These are phyloP conservation scores for Xylariaceae sp. DNA, from an alignment of 2,329 filamentous ascomycete genomes.

Conservation along the genomic window DNA sequence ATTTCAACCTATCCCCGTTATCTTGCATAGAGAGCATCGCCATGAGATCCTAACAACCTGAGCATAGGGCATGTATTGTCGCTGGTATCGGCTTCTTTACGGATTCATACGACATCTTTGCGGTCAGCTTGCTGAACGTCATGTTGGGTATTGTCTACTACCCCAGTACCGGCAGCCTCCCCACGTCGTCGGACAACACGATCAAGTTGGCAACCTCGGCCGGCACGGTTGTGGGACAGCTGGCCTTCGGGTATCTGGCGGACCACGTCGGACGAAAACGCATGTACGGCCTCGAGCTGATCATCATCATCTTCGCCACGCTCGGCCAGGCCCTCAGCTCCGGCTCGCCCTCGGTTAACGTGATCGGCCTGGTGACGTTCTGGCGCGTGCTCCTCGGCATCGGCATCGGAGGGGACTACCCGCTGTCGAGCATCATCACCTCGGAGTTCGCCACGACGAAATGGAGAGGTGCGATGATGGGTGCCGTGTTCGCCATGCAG, in stretches of 20 bases:
- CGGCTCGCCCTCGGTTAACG: constrained; percentile 62
- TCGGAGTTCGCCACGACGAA: constrained; percentile 86
- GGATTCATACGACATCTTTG: constrained; percentile 83
- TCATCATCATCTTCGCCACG: constrained; percentile 79
- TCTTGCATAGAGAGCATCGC: not conserved
- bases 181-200: constrained; percentile 70
- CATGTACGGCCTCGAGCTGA: constrained; percentile 74
- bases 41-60: constrained; percentile 15
- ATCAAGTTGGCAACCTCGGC: constrained; percentile 86
- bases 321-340: constrained; percentile 71
- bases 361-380: constrained; percentile 72
- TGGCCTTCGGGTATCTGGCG: constrained; percentile 77
- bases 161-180: constrained; percentile 60
- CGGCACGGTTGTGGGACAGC: constrained; percentile 81
- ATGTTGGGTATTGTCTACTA: constrained; percentile 83
- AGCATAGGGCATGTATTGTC: constrained; percentile 66
- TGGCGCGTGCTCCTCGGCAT: constrained; percentile 79
- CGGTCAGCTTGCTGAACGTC: constrained; percentile 70
- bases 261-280: constrained; percentile 76
- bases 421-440: constrained; percentile 80
- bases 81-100: constrained; percentile 89
- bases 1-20: not conserved
- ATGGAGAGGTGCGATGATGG: constrained; percentile 88
- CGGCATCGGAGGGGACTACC: constrained; percentile 78
- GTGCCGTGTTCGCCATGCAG: constrained; percentile 84